phyloP scores from a whole-genome alignment of 83 land plant genomes.

The Thuja plicata region DNA sequence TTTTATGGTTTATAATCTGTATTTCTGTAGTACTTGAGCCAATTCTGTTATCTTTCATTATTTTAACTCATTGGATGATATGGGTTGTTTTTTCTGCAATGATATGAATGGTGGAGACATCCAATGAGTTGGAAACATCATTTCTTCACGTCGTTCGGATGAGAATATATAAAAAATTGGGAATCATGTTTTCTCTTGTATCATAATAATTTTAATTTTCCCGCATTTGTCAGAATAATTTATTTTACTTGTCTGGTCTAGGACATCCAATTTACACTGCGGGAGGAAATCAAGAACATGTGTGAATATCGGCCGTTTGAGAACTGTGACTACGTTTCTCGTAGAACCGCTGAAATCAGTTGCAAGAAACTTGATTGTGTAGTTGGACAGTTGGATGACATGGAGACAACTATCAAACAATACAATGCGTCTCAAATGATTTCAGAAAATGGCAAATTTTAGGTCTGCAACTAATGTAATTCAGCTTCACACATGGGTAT shows the following conservation, averaged over 20 bases:
- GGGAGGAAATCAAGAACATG: conserved; percentile 92
- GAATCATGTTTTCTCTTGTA: neutral
- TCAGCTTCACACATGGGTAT: neutral
- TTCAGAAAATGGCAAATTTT: conserved; percentile 2
- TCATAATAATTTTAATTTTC: neutral
- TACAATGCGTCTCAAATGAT: conserved; percentile 14
- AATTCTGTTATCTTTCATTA: neutral
- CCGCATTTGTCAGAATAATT: neutral
- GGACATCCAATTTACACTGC: conserved; percentile 80
- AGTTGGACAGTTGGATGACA: conserved; percentile 56
- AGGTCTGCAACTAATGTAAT: neutral
- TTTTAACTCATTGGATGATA: neutral
- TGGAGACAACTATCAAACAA: conserved; percentile 61
- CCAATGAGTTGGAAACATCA: neutral
- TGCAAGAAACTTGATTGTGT: conserved; percentile 84
- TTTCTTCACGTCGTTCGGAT: neutral
- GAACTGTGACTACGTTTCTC: conserved; percentile 79
- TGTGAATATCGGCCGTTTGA: conserved; percentile 97
- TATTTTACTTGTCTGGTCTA: conserved; percentile 15
- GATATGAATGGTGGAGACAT: neutral
- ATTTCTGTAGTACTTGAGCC: neutral
- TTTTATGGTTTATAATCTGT: neutral
- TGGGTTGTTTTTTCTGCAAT: neutral
- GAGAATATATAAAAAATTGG: neutral
- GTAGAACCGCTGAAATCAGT: conserved; percentile 79